Evolutionary conservation across 2,329 filamentous ascomycete genomes (phyloP), one percentile per base, ranked within the genome.

Genomic region (Alternaria sp.): DNA sequence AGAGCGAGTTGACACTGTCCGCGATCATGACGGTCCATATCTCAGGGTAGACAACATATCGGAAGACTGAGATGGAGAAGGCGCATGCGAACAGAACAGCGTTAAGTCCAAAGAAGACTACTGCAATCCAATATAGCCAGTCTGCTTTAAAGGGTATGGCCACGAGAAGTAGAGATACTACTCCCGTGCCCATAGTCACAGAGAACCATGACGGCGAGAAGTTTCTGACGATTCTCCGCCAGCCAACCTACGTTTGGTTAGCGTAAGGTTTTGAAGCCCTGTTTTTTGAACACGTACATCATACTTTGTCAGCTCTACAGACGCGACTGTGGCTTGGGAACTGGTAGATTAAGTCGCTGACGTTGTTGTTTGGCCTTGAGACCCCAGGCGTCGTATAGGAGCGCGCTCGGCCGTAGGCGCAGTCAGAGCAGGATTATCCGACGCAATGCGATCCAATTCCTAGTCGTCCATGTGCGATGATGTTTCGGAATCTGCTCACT

Each of bases 1-100:
- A 92, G 52, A 92, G 80, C 1, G 85, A 88, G 68, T 92, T 87
- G 1, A 83, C 83, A 0, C 87, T 88, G 50, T 92, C 86, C 2
- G 80, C 77, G 34, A 91, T 83, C 88, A 92, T 90, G 14, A 83
- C 85, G 0, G 58, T 61, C 69, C 88, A 91, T 29, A 90, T 86
- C 57, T 84, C 81, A 0, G 88, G 89, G 67, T 89, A 91, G 1
- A 90, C 67, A 0, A 79, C 78, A 66, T 91, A 92, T 4, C 89
- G 83, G 3, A 88, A 71, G 2, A 85, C 55, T 1, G 85, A 87
- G 44, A 88, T 81, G 5, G 77, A 57, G 21, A 83, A 75, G 51
- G 88, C 88, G 24, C 81, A 64, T 5, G 77, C 56, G 67, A 91
- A 91, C 6, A 91, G 77, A 5, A 80, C 31, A 13, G 84, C 71